Evolutionary conservation across 345 rosid genomes (phyloP), one percentile per base, ranked within the genome.

Genomic region (Erysimum cheiranthoides): DNA sequence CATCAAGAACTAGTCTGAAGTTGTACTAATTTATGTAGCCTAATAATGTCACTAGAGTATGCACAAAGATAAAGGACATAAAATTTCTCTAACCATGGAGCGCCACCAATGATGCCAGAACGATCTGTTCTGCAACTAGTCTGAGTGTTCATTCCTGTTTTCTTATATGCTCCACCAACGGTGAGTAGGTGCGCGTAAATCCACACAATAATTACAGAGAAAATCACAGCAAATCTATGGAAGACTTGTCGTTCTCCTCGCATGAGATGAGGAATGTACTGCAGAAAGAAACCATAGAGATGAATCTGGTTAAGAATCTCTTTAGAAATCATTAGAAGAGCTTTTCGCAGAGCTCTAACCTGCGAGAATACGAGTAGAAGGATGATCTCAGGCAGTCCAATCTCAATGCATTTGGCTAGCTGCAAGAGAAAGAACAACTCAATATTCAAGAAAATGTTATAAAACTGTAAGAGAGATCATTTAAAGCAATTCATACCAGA

Each of bases 331-430:
- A n/a, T 6, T 0, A 46, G 35, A 63, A 53, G 52, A 16, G 32
- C 11, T 52, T 18, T 32, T 28, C 38, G 28, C 39, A 1, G 31
- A 63, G 45, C 4, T 56, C 53, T n/a, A 82, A 91, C 98, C 96
- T 92, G 97, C 21, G 97, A 89, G 85, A 94, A 92, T 36, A 94
- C 61, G 52, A 94, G 17, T 47, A 94, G 83, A 67, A 94, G 83
- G 78, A 92, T 78, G 76, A 94, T 84, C 71, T 92, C 88, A 47
- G 98, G 97, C 63, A 94, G 74, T 38, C 98, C 98, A 58, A 92
- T 89, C 91, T 94, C 98, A 78, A 92, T 85, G 67, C 97, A 92
- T 80, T 90, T 89, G 50, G 97, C 92, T 74, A 94, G 82, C 98
- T 94, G 65, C 42, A 80, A 78, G 46, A 42, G 51, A 60, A 68